phyloP scores from a whole-genome alignment of 768 basidiomycete genomes.

The Russula abietina region DNA sequence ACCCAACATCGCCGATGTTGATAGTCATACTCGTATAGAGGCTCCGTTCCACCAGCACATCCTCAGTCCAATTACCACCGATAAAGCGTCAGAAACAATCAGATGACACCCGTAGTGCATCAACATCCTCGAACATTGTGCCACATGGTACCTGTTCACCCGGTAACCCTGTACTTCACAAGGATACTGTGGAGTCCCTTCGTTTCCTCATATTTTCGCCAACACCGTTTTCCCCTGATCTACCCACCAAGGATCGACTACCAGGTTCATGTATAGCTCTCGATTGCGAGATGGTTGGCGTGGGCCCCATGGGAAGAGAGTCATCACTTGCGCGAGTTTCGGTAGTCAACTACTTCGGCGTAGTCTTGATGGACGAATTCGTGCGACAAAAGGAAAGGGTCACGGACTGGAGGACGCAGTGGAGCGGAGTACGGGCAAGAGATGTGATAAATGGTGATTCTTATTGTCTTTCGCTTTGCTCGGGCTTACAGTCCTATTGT shows the following conservation, averaged over 20 bases:
- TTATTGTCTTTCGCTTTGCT: background rate
- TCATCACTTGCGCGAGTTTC: slow-evolving; percentile 86
- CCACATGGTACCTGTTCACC: background rate
- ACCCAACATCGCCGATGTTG: slow-evolving; percentile 2
- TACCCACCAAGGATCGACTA: slow-evolving; percentile 19
- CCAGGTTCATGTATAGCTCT: slow-evolving; percentile 74
- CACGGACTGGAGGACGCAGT: slow-evolving; percentile 88
- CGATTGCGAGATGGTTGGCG: slow-evolving; percentile 98
- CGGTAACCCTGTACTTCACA: background rate
- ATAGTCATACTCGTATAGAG: slow-evolving; percentile 4
- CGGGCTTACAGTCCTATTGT: background rate
- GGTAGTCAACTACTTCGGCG: slow-evolving; percentile 84
- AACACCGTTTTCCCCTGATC: slow-evolving; percentile 9
- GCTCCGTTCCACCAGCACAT: background rate
- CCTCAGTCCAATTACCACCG: background rate
- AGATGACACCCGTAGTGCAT: background rate
- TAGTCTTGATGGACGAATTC: slow-evolving; percentile 72
- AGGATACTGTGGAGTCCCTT: slow-evolving; percentile 10
- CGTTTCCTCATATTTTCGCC: slow-evolving; percentile 31
- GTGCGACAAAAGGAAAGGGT: slow-evolving; percentile 83
- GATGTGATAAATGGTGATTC: slow-evolving; percentile 66
- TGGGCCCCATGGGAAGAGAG: slow-evolving; percentile 77
- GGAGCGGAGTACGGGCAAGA: slow-evolving; percentile 70
- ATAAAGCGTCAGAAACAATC: slow-evolving; percentile 5
- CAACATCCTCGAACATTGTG: slow-evolving; percentile 5